Evolutionary conservation across 78 protist species (phyloP), one percentile per base, ranked within the genome.

Genomic region (Dictyostelium intermedium): DNA sequence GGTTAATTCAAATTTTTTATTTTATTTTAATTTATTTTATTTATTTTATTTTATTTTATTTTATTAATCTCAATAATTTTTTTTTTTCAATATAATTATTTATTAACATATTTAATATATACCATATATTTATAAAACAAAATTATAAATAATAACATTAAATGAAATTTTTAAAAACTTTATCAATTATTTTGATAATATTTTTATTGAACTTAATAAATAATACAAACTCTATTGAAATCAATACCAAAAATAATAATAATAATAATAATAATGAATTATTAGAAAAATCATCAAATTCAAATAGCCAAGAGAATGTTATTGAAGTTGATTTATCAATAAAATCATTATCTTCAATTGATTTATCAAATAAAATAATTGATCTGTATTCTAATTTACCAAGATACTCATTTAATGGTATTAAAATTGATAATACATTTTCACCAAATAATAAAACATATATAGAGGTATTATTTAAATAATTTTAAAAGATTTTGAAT

Each of bases 321-420:
- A 7, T 32, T 70, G 77, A 70, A 11, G 34, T 70, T 11, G 16
- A 70, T 70, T 32, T 32, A 70, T 32, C 77, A 70, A 70, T 70
- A 13, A 14, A 25, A 70, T 70, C 77, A 14, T 5, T 70, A 32
- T 32, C 39, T 10, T 79, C 84, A 3, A 1, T n/a, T 18, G 27
- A 32, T 9, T 25, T 82, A 34, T 82, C 87, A 63, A 14, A 80
- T 47, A 82, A 60, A 16, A 34, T 82, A 35, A n/a, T 27, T 16
- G 14, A n/a, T 34, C 5, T 63, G 13, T 82, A 82, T 82, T 37
- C 77, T 0, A 39, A 34, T 34, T 34, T 78, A 27, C 92, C 92
- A 77, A 87, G 92, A 63, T 87, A 78, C 20, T 56, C 69, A 61
- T 78, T 87, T 7, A 41, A 76, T 3, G 4, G 14, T 39, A 6